phyloP scores from a whole-genome alignment of 2,329 filamentous ascomycete genomes.

The Sclerotinia subarctica region DNA sequence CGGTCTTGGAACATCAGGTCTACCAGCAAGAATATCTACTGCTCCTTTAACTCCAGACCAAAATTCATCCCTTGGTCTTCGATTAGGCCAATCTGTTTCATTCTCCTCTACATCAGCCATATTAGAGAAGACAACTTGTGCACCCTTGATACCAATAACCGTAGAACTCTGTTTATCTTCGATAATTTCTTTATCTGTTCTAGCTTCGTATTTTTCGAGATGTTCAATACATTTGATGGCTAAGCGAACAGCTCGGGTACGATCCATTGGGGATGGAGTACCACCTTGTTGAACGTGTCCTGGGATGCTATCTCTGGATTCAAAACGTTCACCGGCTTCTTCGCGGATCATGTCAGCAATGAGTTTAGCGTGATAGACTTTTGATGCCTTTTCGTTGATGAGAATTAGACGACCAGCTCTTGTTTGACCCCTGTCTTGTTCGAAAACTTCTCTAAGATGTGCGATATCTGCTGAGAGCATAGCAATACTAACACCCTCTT shows the following conservation, averaged over 20 bases:
- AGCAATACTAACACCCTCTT: slow-evolving; percentile 90
- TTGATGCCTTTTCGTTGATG: slow-evolving; percentile 92
- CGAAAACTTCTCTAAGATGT: slow-evolving; percentile 82
- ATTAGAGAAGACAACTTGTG: slow-evolving; percentile 80
- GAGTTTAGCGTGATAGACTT: slow-evolving; percentile 86
- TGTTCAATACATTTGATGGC: slow-evolving; percentile 94
- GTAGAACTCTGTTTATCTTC: slow-evolving; percentile 69
- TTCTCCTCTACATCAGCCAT: slow-evolving; percentile 77
- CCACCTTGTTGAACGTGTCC: slow-evolving; percentile 95
- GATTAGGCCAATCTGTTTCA: slow-evolving; percentile 90
- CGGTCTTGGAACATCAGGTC: slow-evolving; percentile 50
- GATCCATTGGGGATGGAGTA: slow-evolving; percentile 92
- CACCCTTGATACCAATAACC: slow-evolving; percentile 91
- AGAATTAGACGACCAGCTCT: slow-evolving; percentile 91
- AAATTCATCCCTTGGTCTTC: slow-evolving; percentile 78
- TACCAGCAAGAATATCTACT: slow-evolving; percentile 80
- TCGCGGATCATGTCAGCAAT: slow-evolving; percentile 95
- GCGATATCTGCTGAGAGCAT: slow-evolving; percentile 91
- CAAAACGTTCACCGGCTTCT: slow-evolving; percentile 87
- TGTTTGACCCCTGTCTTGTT: slow-evolving; percentile 79
- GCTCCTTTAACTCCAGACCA: slow-evolving; percentile 79
- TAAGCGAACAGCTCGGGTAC: slow-evolving; percentile 84
- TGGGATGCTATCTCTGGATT: slow-evolving; percentile 85
- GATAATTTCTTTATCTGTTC: slow-evolving; percentile 64
- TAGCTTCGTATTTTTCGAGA: slow-evolving; percentile 72